phyloP scores from a whole-genome alignment of 257 asterid genomes.

The Verbascum thapsus region DNA sequence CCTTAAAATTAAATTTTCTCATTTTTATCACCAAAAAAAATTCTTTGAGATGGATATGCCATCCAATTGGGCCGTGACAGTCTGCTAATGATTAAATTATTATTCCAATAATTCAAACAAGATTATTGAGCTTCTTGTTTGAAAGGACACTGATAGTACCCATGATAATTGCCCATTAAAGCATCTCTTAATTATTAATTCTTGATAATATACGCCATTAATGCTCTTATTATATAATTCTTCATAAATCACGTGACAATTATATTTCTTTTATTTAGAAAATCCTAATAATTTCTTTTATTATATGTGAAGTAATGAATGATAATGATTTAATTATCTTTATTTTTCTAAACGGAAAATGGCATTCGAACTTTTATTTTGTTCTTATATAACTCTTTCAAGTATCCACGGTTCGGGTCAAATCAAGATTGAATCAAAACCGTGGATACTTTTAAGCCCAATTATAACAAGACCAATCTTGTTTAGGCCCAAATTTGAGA shows the following conservation, averaged over 20 bases:
- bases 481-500: neutral
- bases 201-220: neutral
- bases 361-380: neutral
- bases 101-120: neutral
- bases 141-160: constrained; percentile 32
- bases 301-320: no score
- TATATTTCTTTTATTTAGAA: no score
- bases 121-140: constrained; percentile 14
- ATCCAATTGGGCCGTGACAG: no score
- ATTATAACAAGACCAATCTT: no score
- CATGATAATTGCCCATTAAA: constrained; percentile 6
- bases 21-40: no score
- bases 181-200: no score
- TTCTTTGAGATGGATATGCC: no score
- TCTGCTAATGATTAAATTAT: neutral
- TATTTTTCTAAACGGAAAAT: neutral
- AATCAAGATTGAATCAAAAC: neutral
- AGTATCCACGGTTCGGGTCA: neutral
- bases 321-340: no score
- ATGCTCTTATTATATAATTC: no score
- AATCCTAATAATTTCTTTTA: no score
- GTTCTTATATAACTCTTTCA: neutral
- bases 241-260: no score
- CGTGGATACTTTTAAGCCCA: neutral
- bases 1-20: no score